Percentiles rank a stretch among this genome's conserved stretches.
phyloP scores from a whole-genome alignment of 2,329 filamentous ascomycete species.

The Cyclaneusma minus region DNA sequence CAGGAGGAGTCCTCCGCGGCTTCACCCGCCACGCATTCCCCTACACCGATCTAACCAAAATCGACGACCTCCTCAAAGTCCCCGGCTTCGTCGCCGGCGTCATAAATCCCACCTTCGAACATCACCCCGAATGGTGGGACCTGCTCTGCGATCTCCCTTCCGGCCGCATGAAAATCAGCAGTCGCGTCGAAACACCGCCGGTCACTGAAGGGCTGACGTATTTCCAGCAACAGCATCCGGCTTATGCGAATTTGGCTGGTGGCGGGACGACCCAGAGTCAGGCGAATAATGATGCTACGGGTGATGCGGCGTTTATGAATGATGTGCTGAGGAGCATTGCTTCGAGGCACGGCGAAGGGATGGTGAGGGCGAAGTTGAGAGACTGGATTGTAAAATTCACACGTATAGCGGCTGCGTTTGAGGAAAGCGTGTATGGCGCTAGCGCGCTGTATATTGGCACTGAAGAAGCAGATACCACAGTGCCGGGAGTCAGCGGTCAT shows the following conservation, averaged over 20 bases:
- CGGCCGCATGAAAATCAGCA: slow-evolving; percentile 88
- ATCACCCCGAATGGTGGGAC: slow-evolving; percentile 97
- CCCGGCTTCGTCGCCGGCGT: slow-evolving; percentile 96
- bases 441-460: slow-evolving; percentile 76
- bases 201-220: slow-evolving; percentile 73
- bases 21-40: slow-evolving; percentile 96
- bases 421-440: slow-evolving; percentile 88
- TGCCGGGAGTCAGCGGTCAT: slow-evolving; percentile 56
- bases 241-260: slow-evolving; percentile 33
- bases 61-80: slow-evolving; percentile 89
- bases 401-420: slow-evolving; percentile 80
- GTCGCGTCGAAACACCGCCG: slow-evolving; percentile 64
- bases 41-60: slow-evolving; percentile 94
- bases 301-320: slow-evolving; percentile 79
- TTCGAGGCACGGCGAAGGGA: slow-evolving; percentile 75
- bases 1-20: slow-evolving; percentile 78
- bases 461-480: slow-evolving; percentile 47
- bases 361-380: slow-evolving; percentile 82
- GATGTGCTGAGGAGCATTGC: slow-evolving; percentile 72
- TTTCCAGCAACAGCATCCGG: slow-evolving; percentile 68
- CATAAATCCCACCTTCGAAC: slow-evolving; percentile 89
- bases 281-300: slow-evolving; percentile 50
- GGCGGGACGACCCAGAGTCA: slow-evolving; percentile 16
- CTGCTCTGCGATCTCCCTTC: slow-evolving; percentile 83
- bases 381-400: slow-evolving; percentile 93